Evolutionary conservation across 2,329 filamentous ascomycete species (phyloP), one percentile per base, ranked within the genome.

Genomic region (Microdochium paspali): DNA sequence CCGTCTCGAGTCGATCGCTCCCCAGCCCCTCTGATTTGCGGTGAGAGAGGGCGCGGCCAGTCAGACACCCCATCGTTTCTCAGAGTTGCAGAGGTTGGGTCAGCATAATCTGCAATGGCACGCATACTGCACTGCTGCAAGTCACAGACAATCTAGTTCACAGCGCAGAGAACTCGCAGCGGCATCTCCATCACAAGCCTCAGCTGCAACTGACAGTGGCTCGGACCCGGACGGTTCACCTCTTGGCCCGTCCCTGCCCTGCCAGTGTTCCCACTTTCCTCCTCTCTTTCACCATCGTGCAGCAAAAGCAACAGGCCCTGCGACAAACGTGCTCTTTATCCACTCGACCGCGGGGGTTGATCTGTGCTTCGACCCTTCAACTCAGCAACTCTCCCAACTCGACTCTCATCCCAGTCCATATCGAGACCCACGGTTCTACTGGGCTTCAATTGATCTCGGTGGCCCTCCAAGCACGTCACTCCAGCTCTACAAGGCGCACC

Each of bases 21-120:
- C 26, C 61, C 61, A 63, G 61, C 61, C 61, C 58, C 61, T 60
- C 51, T 48, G 62, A 62, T 63, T 63, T 58, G 62, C 61, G 60
- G 60, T 63, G 59, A 61, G 35, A 21, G 23, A 21, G 20, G 12
- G 31, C n/a, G n/a, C n/a, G n/a, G n/a, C n/a, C n/a, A n/a, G n/a
- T n/a, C n/a, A n/a, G n/a, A n/a, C n/a, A n/a, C n/a, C n/a, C n/a
- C n/a, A n/a, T n/a, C n/a, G n/a, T n/a, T n/a, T n/a, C n/a, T n/a
- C n/a, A n/a, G n/a, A n/a, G n/a, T n/a, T n/a, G n/a, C n/a, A n/a
- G n/a, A n/a, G n/a, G n/a, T n/a, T n/a, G n/a, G n/a, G n/a, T n/a
- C n/a, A n/a, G n/a, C n/a, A n/a, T n/a, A n/a, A n/a, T n/a, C n/a
- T n/a, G n/a, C n/a, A n/a, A n/a, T n/a, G n/a, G n/a, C n/a, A n/a